Conservation (phyloP, 768 basidiomycete species). For the Leucocoprinus sp. region DNA sequence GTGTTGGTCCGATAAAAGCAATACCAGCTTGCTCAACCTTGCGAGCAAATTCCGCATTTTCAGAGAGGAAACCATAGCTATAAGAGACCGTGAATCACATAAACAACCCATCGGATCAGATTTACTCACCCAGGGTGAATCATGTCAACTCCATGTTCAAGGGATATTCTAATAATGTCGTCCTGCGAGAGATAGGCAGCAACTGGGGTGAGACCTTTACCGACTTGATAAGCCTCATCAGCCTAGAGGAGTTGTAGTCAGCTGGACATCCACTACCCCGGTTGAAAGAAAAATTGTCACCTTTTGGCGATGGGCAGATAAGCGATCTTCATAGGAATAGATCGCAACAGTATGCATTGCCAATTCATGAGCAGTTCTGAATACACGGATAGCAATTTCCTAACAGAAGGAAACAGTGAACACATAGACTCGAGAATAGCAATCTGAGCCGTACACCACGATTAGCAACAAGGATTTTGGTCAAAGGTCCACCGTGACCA, state of each 20-base stretch:
- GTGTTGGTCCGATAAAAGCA: slow-evolving; percentile 92
- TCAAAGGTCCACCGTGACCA: slow-evolving; percentile 83
- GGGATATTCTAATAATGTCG: slow-evolving; percentile 92
- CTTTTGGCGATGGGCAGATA: slow-evolving; percentile 98
- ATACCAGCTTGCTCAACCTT: slow-evolving; percentile 98
- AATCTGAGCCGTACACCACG: slow-evolving; percentile 57
- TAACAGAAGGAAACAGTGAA: slow-evolving; percentile 24
- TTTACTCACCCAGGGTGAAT: slow-evolving; percentile 86
- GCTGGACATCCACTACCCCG: slow-evolving; percentile 4
- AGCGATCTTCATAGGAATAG: slow-evolving; percentile 93
- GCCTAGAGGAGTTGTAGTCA: slow-evolving; percentile 46
- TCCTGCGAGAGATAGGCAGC: slow-evolving; percentile 96
- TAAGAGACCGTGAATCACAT: slow-evolving; percentile 1
- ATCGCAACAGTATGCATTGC: slow-evolving; percentile 99
- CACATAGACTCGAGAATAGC: slow-evolving; percentile 8
- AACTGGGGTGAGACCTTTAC: slow-evolving; percentile 92
- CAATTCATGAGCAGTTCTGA: slow-evolving; percentile 95
- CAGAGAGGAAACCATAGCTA: slow-evolving; percentile 97
- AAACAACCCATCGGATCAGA: neutral
- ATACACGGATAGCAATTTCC: slow-evolving; percentile 99
- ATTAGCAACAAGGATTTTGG: slow-evolving; percentile 89
- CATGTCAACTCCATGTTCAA: slow-evolving; percentile 99
- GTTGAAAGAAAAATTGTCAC: slow-evolving; percentile 28
- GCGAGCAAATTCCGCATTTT: slow-evolving; percentile 94
- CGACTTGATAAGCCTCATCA: slow-evolving; percentile 98